phyloP scores from a whole-genome alignment of 1,139 yeast genomes.

The Yamadazyma songkhlaensis region DNA sequence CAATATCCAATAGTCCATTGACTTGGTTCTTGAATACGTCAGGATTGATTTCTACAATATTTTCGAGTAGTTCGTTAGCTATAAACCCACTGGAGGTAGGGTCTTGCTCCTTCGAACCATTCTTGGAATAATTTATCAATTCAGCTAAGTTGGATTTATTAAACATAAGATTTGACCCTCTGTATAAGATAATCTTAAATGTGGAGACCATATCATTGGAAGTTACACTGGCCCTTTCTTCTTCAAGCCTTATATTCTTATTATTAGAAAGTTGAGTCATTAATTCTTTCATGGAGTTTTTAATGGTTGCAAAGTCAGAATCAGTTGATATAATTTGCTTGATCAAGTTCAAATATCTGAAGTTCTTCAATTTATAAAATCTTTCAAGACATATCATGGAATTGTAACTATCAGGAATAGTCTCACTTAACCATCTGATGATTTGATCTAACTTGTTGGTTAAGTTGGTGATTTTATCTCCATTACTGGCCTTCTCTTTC shows the following conservation, averaged over 20 bases:
- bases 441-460: conserved; percentile 50
- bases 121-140: conserved; percentile 47
- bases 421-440: conserved; percentile 60
- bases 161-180: conserved; percentile 60
- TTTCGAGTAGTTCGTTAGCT: conserved; percentile 55
- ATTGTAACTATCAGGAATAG: conserved; percentile 53
- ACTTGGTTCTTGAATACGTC: conserved; percentile 63
- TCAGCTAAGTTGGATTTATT: conserved; percentile 64
- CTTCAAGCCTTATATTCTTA: conserved; percentile 42
- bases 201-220: conserved; percentile 50
- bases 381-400: conserved; percentile 49
- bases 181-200: conserved; percentile 54
- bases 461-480: neutral
- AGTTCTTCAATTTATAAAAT: conserved; percentile 53
- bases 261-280: conserved; percentile 51
- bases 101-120: conserved; percentile 8
- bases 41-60: conserved; percentile 62
- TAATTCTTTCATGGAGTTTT: conserved; percentile 61
- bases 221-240: conserved; percentile 36
- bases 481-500: conserved; percentile 5
- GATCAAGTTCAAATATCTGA: conserved; percentile 56
- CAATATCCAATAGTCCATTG: conserved; percentile 42
- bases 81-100: conserved; percentile 25
- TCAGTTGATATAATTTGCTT: conserved; percentile 53
- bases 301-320: conserved; percentile 58